These are phyloP conservation scores for Cercospora nicotianae DNA, from an alignment of 2,329 filamentous ascomycete species.

Conservation along the genomic window DNA sequence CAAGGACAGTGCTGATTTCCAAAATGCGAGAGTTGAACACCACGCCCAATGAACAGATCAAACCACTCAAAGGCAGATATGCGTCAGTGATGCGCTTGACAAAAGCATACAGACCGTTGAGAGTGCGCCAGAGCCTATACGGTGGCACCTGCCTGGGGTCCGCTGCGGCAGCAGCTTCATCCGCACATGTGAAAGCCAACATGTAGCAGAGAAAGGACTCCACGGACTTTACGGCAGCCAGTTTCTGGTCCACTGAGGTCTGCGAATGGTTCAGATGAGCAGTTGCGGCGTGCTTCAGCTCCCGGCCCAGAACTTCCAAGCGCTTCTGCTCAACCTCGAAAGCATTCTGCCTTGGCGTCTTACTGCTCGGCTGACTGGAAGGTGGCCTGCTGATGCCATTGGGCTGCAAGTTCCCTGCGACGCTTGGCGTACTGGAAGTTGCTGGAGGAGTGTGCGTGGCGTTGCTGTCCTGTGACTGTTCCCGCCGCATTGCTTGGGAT, in stretches of 20 bases:
- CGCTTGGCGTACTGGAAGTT: constrained; percentile 27
- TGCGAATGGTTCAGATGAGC: constrained; percentile 34
- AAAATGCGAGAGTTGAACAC: constrained; percentile 44
- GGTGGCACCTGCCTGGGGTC: constrained; percentile 31
- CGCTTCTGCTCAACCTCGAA: constrained; percentile 44
- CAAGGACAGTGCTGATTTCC: constrained; percentile 19
- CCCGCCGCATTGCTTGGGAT: constrained; percentile 30
- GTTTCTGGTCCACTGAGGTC: constrained; percentile 22
- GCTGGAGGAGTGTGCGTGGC: constrained; percentile 30
- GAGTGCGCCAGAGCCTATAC: constrained; percentile 30
- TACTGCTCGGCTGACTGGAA: constrained; percentile 28
- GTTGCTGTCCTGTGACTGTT: constrained; percentile 31
- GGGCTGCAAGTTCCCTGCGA: constrained; percentile 18
- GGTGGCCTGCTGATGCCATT: constrained; percentile 25
- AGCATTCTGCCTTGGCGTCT: constrained; percentile 38
- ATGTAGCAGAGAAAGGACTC: constrained; percentile 48
- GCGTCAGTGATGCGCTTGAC: constrained; percentile 31
- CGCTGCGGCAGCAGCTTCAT: constrained; percentile 29
- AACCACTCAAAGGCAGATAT: constrained; percentile 42
- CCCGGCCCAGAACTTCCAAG: constrained; percentile 45
- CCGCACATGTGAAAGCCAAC: constrained; percentile 38
- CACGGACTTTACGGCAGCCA: constrained; percentile 44
- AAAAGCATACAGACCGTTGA: constrained; percentile 33
- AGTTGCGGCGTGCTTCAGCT: constrained; percentile 49
- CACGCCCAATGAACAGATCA: constrained; percentile 44